Base-by-base conservation (phyloP, 176 grass and related monocot species). In the Thinopyrum elongatum region DNA sequence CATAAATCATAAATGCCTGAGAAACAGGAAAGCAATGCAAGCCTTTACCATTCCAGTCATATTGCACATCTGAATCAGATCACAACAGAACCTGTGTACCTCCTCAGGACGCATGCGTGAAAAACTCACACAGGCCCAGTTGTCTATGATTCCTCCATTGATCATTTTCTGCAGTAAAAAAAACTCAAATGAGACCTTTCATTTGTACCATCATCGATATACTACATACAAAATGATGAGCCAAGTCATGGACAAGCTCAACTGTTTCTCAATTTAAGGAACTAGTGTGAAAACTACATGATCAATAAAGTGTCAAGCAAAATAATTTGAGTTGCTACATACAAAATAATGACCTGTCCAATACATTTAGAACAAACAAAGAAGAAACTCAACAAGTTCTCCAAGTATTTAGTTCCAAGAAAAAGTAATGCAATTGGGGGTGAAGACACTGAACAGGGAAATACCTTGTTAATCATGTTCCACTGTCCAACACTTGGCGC, bases 391-490 rank as follows among this genome's bases (percentile, higher is more conserved):
- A 39, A 58, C 42, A 70, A 26, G 19, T 75, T 62, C 46, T 15
- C 2, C 22, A n/a, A n/a, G n/a, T n/a, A n/a, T n/a, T n/a, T 61
- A 16, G 59, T 26, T 63, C 64, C 70, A 61, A 76, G 51, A 6
- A 65, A 76, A 71, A 5, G 31, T 17, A 51, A 51, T 51, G 47
- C 47, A 47, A 17, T 19, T 19, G 49, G 49, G 16, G 19, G 13
- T 65, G 27, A 28, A 23, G 16, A 64, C 8, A 13, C 74, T 26
- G 51, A 77, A 57, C 28, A 83, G 65, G 34, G 1, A n/a, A 77
- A 70, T 51, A 94, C 95, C 92, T 97, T 97, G 23, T 88, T 88
- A 38, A 92, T 91, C 92, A 97, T 97, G 83, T 97, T 97, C 94
- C 94, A 97, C 35, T 94, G 94, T 57, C 94, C 94, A 41, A 97